A percentile compares a stretch with the other conserved stretches of the same genome.
Evolutionary conservation across 805 yeast genomes (phyloP).

Genomic region (Debaryomyces tyrocola): DNA sequence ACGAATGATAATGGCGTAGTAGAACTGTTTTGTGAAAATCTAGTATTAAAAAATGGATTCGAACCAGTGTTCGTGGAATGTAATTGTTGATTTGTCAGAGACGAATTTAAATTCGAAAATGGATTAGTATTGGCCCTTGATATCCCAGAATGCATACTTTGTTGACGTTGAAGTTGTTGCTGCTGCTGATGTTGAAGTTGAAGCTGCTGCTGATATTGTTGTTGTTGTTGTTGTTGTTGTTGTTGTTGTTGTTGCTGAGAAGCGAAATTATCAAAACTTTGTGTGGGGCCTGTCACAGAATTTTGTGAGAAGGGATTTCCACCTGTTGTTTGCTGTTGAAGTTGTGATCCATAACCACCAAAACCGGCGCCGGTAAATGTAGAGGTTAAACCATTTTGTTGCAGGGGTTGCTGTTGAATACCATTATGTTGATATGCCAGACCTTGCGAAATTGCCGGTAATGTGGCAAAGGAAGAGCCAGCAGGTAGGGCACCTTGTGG

Average conservation of each 20-base stretch:
- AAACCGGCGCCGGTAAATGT: slow-evolving; percentile 58
- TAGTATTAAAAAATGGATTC: slow-evolving; percentile 48
- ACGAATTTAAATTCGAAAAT: slow-evolving; percentile 26
- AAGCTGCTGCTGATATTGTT: slow-evolving; percentile 17
- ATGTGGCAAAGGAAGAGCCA: slow-evolving; percentile 1
- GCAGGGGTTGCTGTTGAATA: slow-evolving; percentile 1
- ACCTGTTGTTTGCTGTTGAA: slow-evolving; percentile 21
- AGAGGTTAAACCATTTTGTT: slow-evolving; percentile 18
- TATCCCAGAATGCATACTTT: slow-evolving; percentile 13
- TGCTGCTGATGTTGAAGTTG: slow-evolving; percentile 12
- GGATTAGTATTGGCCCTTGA: slow-evolving; percentile 37
- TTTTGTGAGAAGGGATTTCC: slow-evolving; percentile 20
- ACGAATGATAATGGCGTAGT: slow-evolving; percentile 33
- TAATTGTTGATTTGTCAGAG: slow-evolving; percentile 15
- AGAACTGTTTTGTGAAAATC: slow-evolving; percentile 31
- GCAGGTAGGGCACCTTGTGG: slow-evolving; percentile 4
- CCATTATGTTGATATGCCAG: slow-evolving; percentile 10
- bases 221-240: slow-evolving; percentile 17
- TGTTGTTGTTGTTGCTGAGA: slow-evolving; percentile 14
- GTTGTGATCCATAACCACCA: slow-evolving; percentile 48
- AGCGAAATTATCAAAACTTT: background rate
- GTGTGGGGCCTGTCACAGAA: background rate
- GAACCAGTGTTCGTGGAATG: slow-evolving; percentile 15
- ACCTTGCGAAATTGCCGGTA: slow-evolving; percentile 11
- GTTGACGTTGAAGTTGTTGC: slow-evolving; percentile 10